These are phyloP conservation scores for Spergularia bocconei DNA, from an alignment of 148 eudicot genomes.

Conservation along the genomic window DNA sequence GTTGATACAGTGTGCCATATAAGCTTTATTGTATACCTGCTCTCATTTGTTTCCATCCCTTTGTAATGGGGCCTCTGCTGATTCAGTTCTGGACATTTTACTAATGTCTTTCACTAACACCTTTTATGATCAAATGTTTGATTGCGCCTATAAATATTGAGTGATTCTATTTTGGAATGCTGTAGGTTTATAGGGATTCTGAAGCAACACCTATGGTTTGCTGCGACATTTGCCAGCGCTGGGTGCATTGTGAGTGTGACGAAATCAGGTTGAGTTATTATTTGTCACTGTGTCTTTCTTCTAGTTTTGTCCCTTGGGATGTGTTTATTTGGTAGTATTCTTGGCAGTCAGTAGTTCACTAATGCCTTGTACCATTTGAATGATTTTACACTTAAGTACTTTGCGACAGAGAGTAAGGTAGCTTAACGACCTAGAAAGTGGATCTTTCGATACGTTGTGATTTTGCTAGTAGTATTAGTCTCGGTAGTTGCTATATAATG, in stretches of 20 bases:
- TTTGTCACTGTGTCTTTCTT: no score
- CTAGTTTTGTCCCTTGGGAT: background rate
- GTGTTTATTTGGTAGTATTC: background rate
- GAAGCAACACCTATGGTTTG: conserved; percentile 99
- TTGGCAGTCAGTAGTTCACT: no score
- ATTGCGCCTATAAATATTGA: background rate
- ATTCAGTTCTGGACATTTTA: background rate
- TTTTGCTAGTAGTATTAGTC: no score
- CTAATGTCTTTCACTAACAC: no score
- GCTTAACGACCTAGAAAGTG: no score
- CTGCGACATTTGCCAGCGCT: conserved; percentile 95
- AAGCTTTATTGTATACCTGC: background rate
- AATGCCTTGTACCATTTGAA: no score
- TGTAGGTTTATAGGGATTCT: conserved; percentile 95
- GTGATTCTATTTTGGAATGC: conserved; percentile 16
- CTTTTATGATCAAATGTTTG: background rate
- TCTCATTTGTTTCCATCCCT: background rate
- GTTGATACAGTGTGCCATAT: background rate
- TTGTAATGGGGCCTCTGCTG: background rate
- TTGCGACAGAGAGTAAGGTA: no score
- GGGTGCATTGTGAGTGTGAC: conserved; percentile 97
- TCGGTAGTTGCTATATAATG: no score
- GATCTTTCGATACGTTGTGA: no score
- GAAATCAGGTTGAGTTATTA: conserved; percentile 65
- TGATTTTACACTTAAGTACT: no score